These are phyloP conservation scores for Aphanomyces stellatus DNA, from an alignment of 352 stramenopile species.

Conservation along the genomic window DNA sequence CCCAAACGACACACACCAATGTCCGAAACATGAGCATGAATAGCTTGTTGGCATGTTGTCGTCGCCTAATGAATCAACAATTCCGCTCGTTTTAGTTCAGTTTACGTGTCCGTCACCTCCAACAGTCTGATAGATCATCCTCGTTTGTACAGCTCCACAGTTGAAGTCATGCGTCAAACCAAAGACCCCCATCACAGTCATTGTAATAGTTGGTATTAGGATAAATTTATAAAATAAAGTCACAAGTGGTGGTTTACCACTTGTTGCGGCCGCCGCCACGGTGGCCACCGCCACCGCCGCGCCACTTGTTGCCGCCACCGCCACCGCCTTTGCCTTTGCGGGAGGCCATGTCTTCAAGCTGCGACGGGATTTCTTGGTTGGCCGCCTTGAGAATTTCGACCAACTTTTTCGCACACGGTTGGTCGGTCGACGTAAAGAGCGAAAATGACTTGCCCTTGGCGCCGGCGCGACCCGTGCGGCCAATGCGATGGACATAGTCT, in stretches of 20 bases:
- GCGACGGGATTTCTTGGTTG: not conserved
- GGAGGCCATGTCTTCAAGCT: not conserved
- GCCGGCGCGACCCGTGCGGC: conserved; percentile 86
- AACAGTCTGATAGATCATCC: too few species aligned
- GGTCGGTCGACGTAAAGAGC: conserved; percentile 98
- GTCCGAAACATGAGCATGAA: too few species aligned
- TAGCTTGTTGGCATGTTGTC: too few species aligned
- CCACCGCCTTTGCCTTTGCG: not conserved
- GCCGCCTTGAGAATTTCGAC: conserved; percentile 24
- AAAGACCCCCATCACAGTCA: too few species aligned
- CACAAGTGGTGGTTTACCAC: conserved; percentile 2
- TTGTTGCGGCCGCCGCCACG: conserved; percentile 8
- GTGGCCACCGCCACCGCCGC: not conserved
- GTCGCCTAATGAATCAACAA: too few species aligned
- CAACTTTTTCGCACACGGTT: conserved; percentile 93
- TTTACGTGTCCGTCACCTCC: too few species aligned
- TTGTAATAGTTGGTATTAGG: too few species aligned
- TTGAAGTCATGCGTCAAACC: too few species aligned
- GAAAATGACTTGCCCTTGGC: conserved; percentile 91
- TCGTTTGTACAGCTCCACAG: too few species aligned
- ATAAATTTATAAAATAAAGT: not conserved
- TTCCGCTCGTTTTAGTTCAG: too few species aligned
- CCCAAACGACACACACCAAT: too few species aligned
- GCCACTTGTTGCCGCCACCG: not conserved
- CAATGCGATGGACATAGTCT: conserved; percentile 96